Evolutionary conservation across 176 grass and related monocot species (phyloP), one percentile per base, ranked within the genome.

Genomic region (Hordeum marinum): DNA sequence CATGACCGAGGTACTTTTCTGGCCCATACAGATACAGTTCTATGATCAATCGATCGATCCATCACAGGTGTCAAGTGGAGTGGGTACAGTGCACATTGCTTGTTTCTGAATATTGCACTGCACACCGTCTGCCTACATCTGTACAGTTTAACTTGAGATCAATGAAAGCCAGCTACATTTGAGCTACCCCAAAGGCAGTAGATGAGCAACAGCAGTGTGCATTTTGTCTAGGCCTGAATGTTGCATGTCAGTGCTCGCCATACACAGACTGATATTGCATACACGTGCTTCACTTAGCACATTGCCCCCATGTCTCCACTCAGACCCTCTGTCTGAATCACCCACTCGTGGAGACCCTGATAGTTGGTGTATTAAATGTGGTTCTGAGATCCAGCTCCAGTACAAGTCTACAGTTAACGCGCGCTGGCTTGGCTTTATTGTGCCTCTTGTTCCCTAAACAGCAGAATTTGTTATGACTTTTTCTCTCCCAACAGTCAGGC

Each of bases 1-100:
- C 1, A 91, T 69, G 26, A 92, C 90, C 20, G 95, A 94, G 95
- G 95, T 94, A 77, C 1, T 10, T 17, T 54, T 10, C 1, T 9
- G 7, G 6, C 5, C 18, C 20, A 42, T 77, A 17, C 32, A 29
- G 29, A 29, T 4, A 4, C 10, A 31, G 9, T 23, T 73, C 36
- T 63, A 45, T 34, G 2, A 54, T 50, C 14, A 5, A n/a, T 18
- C 6, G 1, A 9, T 52, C 21, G 2, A 58, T 63, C 52, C 31
- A 18, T 32, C n/a, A n/a, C 3, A 7, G 5, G 58, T 45, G 37
- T 13, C 50, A 13, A 55, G 8, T 3, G 42, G 29, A 45, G 8
- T 3, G 42, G 29, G 35, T 6, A 48, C 27, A 48, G 2, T 46
- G 37, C 6, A 4, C 42, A 6, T 66, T 80, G 43, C 7, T 24